phyloP scores from a whole-genome alignment of 2,329 filamentous ascomycete genomes.

The Talaromyces funiculosus region DNA sequence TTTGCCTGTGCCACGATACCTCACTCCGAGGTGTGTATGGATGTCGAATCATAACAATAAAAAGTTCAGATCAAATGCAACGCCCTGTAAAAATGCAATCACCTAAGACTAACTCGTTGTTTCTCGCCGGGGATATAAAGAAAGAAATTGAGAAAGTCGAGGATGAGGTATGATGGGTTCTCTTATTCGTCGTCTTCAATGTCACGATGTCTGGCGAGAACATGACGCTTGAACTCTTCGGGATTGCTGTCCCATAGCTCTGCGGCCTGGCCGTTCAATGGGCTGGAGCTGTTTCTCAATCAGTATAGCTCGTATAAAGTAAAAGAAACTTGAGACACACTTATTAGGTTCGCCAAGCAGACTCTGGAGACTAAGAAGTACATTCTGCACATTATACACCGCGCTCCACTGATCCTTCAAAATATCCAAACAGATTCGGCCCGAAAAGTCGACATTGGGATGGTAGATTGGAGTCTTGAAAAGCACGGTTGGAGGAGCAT shows the following conservation, averaged over 20 bases:
- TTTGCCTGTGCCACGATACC: background rate
- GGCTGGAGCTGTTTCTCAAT: conserved; percentile 64
- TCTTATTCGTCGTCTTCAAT: conserved; percentile 43
- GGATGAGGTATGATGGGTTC: background rate
- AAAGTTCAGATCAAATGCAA: background rate
- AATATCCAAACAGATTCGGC: conserved; percentile 94
- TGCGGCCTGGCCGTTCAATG: conserved; percentile 91
- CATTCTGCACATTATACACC: conserved; percentile 92
- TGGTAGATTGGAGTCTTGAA: conserved; percentile 99
- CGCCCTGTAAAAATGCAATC: conserved; percentile 8
- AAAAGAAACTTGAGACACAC: conserved; percentile 44
- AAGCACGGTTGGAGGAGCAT: conserved; percentile 80
- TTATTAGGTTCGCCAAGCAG: conserved; percentile 96
- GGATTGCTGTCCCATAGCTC: conserved; percentile 90
- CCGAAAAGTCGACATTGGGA: conserved; percentile 96
- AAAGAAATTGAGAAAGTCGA: background rate
- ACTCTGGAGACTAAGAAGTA: conserved; percentile 89
- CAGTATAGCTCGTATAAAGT: background rate
- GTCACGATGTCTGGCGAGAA: conserved; percentile 59
- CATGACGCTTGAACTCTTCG: conserved; percentile 75
- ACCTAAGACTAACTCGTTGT: background rate
- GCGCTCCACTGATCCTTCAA: conserved; percentile 99
- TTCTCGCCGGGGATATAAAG: background rate
- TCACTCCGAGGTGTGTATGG: background rate
- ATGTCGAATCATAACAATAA: background rate